Evolutionary conservation across 2,329 filamentous ascomycete species (phyloP), one percentile per base, ranked within the genome.

Genomic region (Verticillium dahliae): DNA sequence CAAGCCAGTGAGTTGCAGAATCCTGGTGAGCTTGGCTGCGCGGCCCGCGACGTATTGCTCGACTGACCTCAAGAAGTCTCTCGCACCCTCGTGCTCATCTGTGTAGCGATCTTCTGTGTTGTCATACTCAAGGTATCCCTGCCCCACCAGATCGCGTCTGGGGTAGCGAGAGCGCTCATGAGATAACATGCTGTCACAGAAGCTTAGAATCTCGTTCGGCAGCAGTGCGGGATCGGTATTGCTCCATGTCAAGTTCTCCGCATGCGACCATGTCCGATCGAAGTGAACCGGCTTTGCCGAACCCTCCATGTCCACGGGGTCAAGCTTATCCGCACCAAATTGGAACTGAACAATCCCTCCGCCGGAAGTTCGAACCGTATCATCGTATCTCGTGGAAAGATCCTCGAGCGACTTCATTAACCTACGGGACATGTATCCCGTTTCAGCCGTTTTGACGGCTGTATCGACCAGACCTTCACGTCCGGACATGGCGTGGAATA

Each of bases 401-500:
- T 99, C 95, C 73, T 99, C 95, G 57, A 99, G 78, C 3, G 92
- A 97, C 76, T 99, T 99, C 94, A 99, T 99, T 72, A 99, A 75
- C 68, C 95, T 88, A 77, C 95, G 89, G 65, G 94, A 98, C 95
- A 99, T 99, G 78, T 99, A 99, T 66, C 95, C 95, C 11, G 95
- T 99, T 75, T 99, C 95, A 60, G 95, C 95, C 60, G 95, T 99
- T 80, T 99, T 99, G 78, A 98, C 95, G 64, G 95, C 95, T 2
- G 95, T 99, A 84, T 99, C 95, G 71, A 99, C 93, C 67, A 99
- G 80, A 86, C 95, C 95, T 85, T 98, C 95, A 86, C 95, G 90
- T 69, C 95, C 95, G 69, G 92, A 97, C 78, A 98, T 97, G 67
- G 95, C 95, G 84, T 99, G 95, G 77, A 99, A 98, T 62, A 98